phyloP scores from a whole-genome alignment of 495 filamentous ascomycete species.

The Xylaria grammica region DNA sequence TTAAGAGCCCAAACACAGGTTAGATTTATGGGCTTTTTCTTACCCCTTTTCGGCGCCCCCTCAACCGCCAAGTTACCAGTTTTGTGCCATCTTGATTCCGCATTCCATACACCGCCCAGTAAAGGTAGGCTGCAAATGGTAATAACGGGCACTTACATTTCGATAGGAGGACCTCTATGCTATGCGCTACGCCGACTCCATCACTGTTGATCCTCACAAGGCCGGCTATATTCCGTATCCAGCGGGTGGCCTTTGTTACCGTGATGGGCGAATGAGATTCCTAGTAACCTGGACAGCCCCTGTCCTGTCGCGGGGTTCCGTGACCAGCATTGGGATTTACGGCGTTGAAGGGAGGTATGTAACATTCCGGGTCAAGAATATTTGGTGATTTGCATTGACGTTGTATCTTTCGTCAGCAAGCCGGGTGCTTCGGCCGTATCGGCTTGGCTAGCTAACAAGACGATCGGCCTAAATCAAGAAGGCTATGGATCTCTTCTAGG shows the following conservation, averaged over 20 bases:
- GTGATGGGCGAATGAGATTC: slow-evolving; percentile 50
- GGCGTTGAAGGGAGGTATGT: slow-evolving; percentile 52
- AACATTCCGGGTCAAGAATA: background rate
- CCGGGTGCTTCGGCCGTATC: slow-evolving; percentile 51
- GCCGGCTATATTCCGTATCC: slow-evolving; percentile 55
- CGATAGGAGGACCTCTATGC: slow-evolving; percentile 39
- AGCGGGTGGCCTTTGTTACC: slow-evolving; percentile 51
- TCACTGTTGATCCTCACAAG: slow-evolving; percentile 58
- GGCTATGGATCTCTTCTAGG: slow-evolving; percentile 49
- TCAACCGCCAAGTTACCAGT: too few relatives aligned
- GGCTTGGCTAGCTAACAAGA: slow-evolving; percentile 47
- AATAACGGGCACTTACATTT: background rate
- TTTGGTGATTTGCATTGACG: background rate
- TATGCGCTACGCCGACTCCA: slow-evolving; percentile 44
- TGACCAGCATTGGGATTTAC: slow-evolving; percentile 49
- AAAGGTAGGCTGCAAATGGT: background rate
- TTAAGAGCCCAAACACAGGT: slow-evolving; percentile 41
- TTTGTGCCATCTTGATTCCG: background rate
- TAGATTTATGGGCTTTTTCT: background rate
- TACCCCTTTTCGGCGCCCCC: background rate
- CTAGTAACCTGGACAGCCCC: slow-evolving; percentile 57
- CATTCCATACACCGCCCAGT: too few relatives aligned
- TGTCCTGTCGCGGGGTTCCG: slow-evolving; percentile 39
- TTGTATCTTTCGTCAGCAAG: slow-evolving; percentile 36
- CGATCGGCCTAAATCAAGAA: slow-evolving; percentile 42